Evolutionary conservation across 257 asterid species (phyloP), one percentile per base, ranked within the genome.

Genomic region (Solanum ossicruentum): DNA sequence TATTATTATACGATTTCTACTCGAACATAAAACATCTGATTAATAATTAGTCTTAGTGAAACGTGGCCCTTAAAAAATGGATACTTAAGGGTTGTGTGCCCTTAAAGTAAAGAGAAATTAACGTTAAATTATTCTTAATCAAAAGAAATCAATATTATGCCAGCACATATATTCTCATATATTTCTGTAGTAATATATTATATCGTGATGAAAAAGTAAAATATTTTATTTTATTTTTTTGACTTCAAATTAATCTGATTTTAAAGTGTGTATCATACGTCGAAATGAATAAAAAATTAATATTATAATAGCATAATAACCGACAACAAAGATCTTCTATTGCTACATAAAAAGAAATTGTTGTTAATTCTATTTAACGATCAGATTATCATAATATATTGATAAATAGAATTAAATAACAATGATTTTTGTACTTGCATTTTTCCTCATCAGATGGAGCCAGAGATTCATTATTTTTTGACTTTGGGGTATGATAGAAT

Each of bases 101-200:
- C 81, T 73, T 73, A n/a, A 73, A 73, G 21, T 41, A 73, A 73
- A 21, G 21, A 47, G 6, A n/a, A 73, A 73, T 73, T 47, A 73
- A 47, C 11, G n/a, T 16, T 26, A 23, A 65, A 26, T 65, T 73
- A 21, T 21, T 73, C 60, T 73, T 73, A 10, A 73, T 3, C 56
- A 73, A 73, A 32, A 45, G n/a, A 73, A 73, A 73, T 73, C 7
- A 73, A 7, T 73, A 47, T 47, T 47, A n/a, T 47, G 55, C 41
- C 43, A 49, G 20, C 41, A 45, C 21, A 75, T 43, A 72, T n/a
- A 72, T 72, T n/a, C 10, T 3, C 7, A 73, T 73, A 21, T 23
- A 23, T 23, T 23, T 54, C 18, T 54, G 20, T 5, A 17, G 10
- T 8, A 55, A 3, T 52, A 52, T 66, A 66, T 63, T 65, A 32